A percentile compares a stretch with the other conserved stretches of the same genome.
Evolutionary conservation across 1,139 yeast genomes (phyloP).

Genomic region (Blastobotrys ciferrii): DNA sequence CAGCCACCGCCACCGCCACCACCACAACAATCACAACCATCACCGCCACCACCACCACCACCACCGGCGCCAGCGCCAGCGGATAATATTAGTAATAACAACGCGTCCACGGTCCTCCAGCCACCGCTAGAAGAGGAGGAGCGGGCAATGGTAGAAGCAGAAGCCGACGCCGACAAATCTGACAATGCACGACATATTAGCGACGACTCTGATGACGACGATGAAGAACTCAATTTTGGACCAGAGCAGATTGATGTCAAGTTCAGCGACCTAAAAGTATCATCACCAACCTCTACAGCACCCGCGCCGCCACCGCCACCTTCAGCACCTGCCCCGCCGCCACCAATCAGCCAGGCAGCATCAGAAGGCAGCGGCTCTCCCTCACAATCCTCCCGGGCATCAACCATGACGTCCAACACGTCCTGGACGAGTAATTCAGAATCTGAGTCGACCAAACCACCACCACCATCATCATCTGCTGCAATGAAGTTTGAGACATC

Average conservation of each 20-base stretch:
- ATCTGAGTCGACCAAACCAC: constrained; percentile 7
- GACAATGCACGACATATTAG: too few species aligned
- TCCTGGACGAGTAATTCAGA: constrained; percentile 13
- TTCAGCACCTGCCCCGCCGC: constrained; percentile 6
- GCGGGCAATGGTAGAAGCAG: not conserved
- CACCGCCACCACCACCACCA: constrained; percentile 2
- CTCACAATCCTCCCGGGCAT: constrained; percentile 7
- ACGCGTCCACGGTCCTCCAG: not conserved
- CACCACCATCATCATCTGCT: constrained; percentile 1
- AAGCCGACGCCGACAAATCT: not conserved
- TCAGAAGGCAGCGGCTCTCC: not conserved
- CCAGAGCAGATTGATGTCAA: constrained; percentile 3
- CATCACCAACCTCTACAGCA: constrained; percentile 7
- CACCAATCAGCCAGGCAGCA: not conserved
- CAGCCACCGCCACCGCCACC: constrained; percentile 6
- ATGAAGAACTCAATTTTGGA: not conserved
- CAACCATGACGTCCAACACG: constrained; percentile 9
- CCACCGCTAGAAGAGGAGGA: constrained; percentile 6
- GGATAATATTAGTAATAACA: not conserved
- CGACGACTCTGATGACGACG: not conserved
- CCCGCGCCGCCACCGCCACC: constrained; percentile 7
- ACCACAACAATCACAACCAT: too few species aligned
- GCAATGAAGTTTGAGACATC: constrained; percentile 7
- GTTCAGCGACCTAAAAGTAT: not conserved
- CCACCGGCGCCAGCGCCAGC: not conserved